Conservation (phyloP, 768 basidiomycete species). For the Naganishia kalamii region DNA sequence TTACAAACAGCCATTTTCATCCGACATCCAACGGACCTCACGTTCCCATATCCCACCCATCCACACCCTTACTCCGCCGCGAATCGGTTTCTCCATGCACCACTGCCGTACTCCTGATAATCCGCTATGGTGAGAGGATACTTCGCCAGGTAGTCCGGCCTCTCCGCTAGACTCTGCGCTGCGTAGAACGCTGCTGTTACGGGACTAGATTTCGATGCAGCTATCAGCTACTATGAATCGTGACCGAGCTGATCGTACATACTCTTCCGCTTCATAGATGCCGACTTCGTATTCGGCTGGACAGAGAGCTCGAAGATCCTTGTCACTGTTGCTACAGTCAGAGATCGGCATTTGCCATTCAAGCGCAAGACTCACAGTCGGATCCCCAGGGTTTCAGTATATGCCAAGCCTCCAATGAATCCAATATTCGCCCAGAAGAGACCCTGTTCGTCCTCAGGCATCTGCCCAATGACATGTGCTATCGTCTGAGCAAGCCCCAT, state of each 20-base stretch:
- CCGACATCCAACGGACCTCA: too few relatives aligned
- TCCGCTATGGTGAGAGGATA: constrained; percentile 68
- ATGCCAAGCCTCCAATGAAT: constrained; percentile 74
- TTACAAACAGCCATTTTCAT: too few relatives aligned
- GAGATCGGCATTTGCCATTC: constrained; percentile 12
- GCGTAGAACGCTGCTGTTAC: constrained; percentile 35
- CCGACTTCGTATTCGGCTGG: constrained; percentile 72
- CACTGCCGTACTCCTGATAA: constrained; percentile 75
- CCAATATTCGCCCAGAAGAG: constrained; percentile 96
- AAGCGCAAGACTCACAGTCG: constrained; percentile 59
- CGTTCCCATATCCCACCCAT: too few relatives aligned
- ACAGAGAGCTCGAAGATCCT: constrained; percentile 70
- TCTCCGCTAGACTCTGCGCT: constrained; percentile 53
- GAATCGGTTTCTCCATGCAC: constrained; percentile 69
- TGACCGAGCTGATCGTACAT: constrained; percentile 41
- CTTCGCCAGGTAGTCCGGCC: constrained; percentile 52
- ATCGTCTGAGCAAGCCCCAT: constrained; percentile 70
- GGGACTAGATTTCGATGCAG: constrained; percentile 24
- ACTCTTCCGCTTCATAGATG: constrained; percentile 70
- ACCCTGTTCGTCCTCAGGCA: constrained; percentile 75
- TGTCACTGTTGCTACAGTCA: constrained; percentile 50
- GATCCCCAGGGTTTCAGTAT: constrained; percentile 64
- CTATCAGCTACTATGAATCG: neutral
- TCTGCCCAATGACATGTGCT: constrained; percentile 64
- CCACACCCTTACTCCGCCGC: constrained; percentile 25